Conservation (phyloP, 495 filamentous ascomycete genomes). For the Neurospora sp. region DNA sequence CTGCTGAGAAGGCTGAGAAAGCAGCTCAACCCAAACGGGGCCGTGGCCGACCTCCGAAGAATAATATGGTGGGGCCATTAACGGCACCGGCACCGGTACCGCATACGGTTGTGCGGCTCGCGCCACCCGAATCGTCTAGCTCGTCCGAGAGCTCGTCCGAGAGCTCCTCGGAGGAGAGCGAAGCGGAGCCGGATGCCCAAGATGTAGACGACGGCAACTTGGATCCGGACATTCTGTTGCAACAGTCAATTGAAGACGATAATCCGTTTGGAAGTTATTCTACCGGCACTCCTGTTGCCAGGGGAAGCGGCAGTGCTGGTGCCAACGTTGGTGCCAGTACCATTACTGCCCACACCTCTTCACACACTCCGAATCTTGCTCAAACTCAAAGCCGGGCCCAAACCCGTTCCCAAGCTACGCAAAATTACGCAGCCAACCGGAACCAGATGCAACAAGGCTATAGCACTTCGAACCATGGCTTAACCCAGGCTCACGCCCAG, state of each 20-base stretch:
- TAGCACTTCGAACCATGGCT: not conserved
- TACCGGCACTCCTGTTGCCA: not conserved
- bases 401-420: not conserved
- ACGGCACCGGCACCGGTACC: not conserved
- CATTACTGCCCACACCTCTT: not conserved
- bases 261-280: not conserved
- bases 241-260: not conserved
- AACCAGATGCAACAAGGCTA: not conserved
- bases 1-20: not conserved
- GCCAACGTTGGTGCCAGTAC: not conserved
- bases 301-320: not conserved
- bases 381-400: not conserved
- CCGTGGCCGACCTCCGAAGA: conserved; percentile 3
- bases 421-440: not conserved
- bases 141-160: not conserved
- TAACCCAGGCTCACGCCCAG: not conserved
- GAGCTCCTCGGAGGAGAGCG: not conserved
- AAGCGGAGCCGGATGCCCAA: not conserved
- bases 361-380: not conserved
- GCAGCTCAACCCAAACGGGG: not conserved
- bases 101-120: not conserved
- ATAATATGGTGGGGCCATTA: not conserved
- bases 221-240: not conserved
- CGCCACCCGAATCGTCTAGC: not conserved
- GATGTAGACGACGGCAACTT: not conserved